Percentiles rank a stretch among this genome's conserved stretches.
phyloP scores from a whole-genome alignment of 2,329 filamentous ascomycete genomes.

The Calonectria leucothoes region DNA sequence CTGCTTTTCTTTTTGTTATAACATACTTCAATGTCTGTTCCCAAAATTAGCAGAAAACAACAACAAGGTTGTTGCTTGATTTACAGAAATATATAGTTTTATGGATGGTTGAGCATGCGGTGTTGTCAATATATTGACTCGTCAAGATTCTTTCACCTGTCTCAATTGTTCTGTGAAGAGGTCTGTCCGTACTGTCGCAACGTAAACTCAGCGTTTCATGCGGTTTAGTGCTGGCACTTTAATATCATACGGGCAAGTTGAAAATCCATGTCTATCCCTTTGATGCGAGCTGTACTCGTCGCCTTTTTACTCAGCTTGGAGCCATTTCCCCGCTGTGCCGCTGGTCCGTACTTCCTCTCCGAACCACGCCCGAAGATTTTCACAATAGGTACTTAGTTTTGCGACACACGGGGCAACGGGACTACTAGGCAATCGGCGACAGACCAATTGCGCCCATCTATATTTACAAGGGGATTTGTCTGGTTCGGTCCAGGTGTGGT shows the following conservation, averaged over 20 bases:
- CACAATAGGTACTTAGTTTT: too few species aligned
- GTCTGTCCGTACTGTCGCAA: neutral
- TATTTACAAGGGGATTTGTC: too few species aligned
- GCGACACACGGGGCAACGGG: too few species aligned
- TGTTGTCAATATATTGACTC: neutral
- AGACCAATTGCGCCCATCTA: neutral
- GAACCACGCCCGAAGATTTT: neutral
- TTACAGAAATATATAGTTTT: neutral
- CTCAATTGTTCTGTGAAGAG: neutral
- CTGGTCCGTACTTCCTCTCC: slow-evolving; percentile 4
- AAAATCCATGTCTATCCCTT: neutral
- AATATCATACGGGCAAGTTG: neutral
- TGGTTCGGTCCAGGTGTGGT: too few species aligned
- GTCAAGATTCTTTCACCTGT: neutral
- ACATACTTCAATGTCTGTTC: neutral
- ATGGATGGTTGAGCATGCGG: neutral
- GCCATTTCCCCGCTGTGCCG: neutral
- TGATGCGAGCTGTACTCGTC: slow-evolving; percentile 8
- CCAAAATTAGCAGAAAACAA: neutral
- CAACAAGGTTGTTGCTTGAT: neutral
- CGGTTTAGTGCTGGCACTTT: neutral
- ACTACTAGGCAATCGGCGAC: neutral
- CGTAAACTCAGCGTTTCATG: neutral
- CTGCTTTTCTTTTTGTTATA: neutral
- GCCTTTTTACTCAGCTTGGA: neutral